A percentile compares a stretch with the other conserved stretches of the same genome.
phyloP scores from a whole-genome alignment of 371 early-diverging fungal species.

The Mortierella sp. region DNA sequence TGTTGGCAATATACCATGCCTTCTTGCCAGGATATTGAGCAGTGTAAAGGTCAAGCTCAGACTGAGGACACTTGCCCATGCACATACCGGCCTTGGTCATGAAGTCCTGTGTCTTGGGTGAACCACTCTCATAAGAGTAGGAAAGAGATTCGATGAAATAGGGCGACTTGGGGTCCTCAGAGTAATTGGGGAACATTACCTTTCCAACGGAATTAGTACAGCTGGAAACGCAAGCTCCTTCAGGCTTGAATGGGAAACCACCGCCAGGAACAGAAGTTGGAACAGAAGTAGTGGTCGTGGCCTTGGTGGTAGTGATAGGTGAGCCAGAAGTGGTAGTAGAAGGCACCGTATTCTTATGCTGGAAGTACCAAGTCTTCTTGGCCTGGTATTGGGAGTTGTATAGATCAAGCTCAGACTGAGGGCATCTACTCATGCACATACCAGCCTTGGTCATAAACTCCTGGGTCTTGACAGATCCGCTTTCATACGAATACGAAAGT shows the following conservation, averaged over 20 bases:
- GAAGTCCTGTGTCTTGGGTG: conserved; percentile 49
- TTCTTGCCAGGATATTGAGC: conserved; percentile 12
- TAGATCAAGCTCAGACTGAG: conserved; percentile 29
- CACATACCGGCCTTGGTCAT: conserved; percentile 60
- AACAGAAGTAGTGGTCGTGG: neutral
- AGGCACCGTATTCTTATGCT: too few species aligned
- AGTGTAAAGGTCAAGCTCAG: conserved; percentile 25
- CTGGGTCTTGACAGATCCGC: conserved; percentile 46
- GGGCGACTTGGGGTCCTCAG: conserved; percentile 66
- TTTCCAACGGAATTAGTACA: conserved; percentile 43
- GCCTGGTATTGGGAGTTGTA: too few species aligned
- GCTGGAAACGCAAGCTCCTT: conserved; percentile 24
- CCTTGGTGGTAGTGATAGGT: too few species aligned
- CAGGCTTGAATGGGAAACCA: conserved; percentile 28
- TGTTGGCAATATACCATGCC: conserved; percentile 57
- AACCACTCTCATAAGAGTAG: conserved; percentile 47
- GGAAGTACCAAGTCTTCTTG: too few species aligned
- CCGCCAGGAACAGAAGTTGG: conserved; percentile 8
- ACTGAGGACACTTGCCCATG: conserved; percentile 37
- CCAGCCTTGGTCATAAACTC: conserved; percentile 59
- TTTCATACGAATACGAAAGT: conserved; percentile 41
- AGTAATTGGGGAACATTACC: conserved; percentile 34
- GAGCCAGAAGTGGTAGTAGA: too few species aligned
- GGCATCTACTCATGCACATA: conserved; percentile 55
- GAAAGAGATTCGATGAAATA: conserved; percentile 54